Evolutionary conservation across 768 basidiomycete genomes (phyloP).

Genomic region (Brasilioporus rufonigricans): DNA sequence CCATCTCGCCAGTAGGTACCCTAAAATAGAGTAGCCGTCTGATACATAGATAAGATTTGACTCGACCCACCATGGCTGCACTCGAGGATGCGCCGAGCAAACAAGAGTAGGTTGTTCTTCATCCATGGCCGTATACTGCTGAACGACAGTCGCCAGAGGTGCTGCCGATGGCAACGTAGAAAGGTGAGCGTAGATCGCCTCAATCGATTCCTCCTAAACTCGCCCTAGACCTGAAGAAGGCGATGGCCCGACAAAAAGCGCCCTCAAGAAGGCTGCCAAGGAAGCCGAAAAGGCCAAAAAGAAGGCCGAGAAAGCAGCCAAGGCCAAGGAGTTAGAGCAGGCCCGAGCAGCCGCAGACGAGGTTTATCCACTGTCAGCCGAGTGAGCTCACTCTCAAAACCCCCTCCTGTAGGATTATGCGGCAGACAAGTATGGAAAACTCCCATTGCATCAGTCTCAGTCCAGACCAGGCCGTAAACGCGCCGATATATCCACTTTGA

Average conservation of each 20-base stretch:
- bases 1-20: too few species aligned
- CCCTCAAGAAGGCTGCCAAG: slow-evolving; percentile 89
- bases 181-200: slow-evolving; percentile 4
- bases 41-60: background rate
- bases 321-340: slow-evolving; percentile 72
- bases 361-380: slow-evolving; percentile 35
- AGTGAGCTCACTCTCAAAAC: slow-evolving; percentile 18
- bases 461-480: slow-evolving; percentile 61
- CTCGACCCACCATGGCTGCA: background rate
- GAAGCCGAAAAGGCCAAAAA: slow-evolving; percentile 89
- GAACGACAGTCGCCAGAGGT: slow-evolving; percentile 4
- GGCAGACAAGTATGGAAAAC: slow-evolving; percentile 75
- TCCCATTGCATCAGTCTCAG: slow-evolving; percentile 91
- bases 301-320: slow-evolving; percentile 81
- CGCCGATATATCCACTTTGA: slow-evolving; percentile 63
- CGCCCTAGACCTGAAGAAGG: slow-evolving; percentile 22
- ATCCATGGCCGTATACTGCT: background rate
- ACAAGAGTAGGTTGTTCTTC: slow-evolving; percentile 1
- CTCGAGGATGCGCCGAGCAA: background rate
- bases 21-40: too few species aligned
- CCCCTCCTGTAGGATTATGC: slow-evolving; percentile 62
- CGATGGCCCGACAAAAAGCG: slow-evolving; percentile 75
- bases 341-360: slow-evolving; percentile 65
- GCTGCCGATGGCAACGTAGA: slow-evolving; percentile 9
- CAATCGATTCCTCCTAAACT: slow-evolving; percentile 1